Evolutionary conservation across 192 early-diverging fungal genomes (phyloP).

Genomic region (Glomus cerebriforme): DNA sequence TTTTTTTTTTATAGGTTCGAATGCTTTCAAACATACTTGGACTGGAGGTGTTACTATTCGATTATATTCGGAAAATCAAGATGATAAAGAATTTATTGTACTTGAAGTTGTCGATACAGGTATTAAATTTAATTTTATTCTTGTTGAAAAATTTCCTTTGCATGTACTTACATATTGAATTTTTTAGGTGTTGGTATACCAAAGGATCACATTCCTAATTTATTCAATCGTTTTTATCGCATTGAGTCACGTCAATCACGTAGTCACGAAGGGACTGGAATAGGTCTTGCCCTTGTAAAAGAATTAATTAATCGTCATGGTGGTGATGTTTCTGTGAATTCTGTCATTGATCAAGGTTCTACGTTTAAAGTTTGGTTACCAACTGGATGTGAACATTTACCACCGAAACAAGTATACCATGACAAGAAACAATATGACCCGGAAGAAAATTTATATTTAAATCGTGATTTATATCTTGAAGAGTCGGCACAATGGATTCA

Average conservation of each 20-base stretch:
- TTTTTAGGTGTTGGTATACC: slow-evolving; percentile 58
- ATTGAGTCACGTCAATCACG: slow-evolving; percentile 56
- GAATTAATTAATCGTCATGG: slow-evolving; percentile 53
- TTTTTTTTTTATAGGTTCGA: slow-evolving; percentile 33
- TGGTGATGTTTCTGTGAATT: slow-evolving; percentile 45
- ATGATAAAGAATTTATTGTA: slow-evolving; percentile 41
- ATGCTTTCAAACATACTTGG: slow-evolving; percentile 54
- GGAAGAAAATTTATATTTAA: slow-evolving; percentile 22
- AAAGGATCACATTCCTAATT: slow-evolving; percentile 40
- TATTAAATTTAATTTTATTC: not conserved
- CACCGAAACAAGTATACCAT: slow-evolving; percentile 39
- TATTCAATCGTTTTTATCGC: slow-evolving; percentile 65
- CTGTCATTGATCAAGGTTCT: slow-evolving; percentile 47
- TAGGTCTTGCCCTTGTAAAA: slow-evolving; percentile 51
- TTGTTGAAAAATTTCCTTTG: not conserved
- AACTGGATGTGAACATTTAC: slow-evolving; percentile 50
- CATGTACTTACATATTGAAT: not conserved
- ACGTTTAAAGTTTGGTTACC: slow-evolving; percentile 55
- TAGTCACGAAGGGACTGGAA: slow-evolving; percentile 61
- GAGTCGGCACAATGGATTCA: slow-evolving; percentile 40
- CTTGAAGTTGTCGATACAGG: slow-evolving; percentile 40
- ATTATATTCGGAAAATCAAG: slow-evolving; percentile 45
- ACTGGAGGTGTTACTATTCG: slow-evolving; percentile 50
- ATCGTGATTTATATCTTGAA: slow-evolving; percentile 37
- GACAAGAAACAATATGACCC: not conserved